Evolutionary conservation across 1,139 yeast genomes (phyloP), one percentile per base, ranked within the genome.

Genomic region (Lodderomyces jiufengensis): DNA sequence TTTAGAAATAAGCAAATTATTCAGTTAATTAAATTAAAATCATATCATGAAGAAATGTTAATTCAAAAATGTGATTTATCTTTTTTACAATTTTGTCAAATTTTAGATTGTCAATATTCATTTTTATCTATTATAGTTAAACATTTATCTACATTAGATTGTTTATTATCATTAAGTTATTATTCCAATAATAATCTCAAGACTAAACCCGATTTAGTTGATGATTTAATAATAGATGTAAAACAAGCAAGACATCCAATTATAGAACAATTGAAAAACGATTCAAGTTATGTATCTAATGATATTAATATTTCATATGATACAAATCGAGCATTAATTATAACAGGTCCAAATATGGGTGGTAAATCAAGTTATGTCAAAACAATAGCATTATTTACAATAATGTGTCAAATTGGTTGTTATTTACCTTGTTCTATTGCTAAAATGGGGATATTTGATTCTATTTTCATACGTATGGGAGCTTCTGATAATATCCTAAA

Each of bases 161-260:
- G 95, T 49, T 60, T 88, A 3, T 52, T 84, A 28, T 84, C 97
- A 0, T 57, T 92, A 20, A 73, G 87, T 0, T 78, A 81, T 0
- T 76, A 82, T 0, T 73, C 84, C 4, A 57, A 76, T 2, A 46
- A 55, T 9, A 57, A 70, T 0, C 66, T 67, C 12, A 82, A 80
- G 45, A 59, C 62, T 3, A 69, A 73, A 38, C 95, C 97, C 0
- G 52, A 46, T 2, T 66, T 84, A 36, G 71, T 53, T 2, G 50
- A 72, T 3, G 78, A 77, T 34, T 81, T 78, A 24, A 52, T 65
- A 7, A 64, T 90, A 4, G 62, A 73, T 4, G 64, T 87, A 0
- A 59, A 53, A 14, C 67, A 73, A 7, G 84, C 94, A 1, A 66
- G 94, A 24, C 90, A 92, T 50, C 97, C 97, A 1, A 78, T 88